phyloP scores from a whole-genome alignment of 78 protist genomes.

The Tieghemostelium lacteum region DNA sequence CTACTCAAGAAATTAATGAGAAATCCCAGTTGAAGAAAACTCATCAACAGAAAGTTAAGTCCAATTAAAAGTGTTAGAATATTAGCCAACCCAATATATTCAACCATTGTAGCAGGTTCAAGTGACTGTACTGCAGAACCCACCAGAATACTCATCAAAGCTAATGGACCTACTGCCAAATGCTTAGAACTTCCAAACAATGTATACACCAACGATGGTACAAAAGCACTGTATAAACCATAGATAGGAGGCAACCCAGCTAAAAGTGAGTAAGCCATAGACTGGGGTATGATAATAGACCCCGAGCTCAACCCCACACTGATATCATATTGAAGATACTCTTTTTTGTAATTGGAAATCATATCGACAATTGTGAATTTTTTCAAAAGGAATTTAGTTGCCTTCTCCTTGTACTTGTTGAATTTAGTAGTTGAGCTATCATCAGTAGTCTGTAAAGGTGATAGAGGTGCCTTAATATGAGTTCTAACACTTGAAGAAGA shows the following conservation, averaged over 20 bases:
- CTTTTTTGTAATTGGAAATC: slow-evolving; percentile 21
- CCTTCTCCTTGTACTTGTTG: background rate
- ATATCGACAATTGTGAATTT: slow-evolving; percentile 11
- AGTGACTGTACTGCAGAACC: slow-evolving; percentile 40
- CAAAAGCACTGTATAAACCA: slow-evolving; percentile 58
- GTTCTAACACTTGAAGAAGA: too few species aligned
- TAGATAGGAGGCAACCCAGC: slow-evolving; percentile 82
- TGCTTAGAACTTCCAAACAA: slow-evolving; percentile 57
- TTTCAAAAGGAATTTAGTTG: background rate
- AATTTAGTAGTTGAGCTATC: too few species aligned
- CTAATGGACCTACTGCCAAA: slow-evolving; percentile 58
- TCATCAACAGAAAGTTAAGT: slow-evolving; percentile 47
- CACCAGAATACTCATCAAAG: slow-evolving; percentile 61
- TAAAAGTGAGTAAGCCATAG: slow-evolving; percentile 82
- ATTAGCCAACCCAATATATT: slow-evolving; percentile 26
- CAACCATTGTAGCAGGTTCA: background rate
- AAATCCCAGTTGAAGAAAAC: slow-evolving; percentile 74
- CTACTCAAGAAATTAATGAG: slow-evolving; percentile 69
- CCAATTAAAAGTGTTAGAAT: slow-evolving; percentile 59
- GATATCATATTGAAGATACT: slow-evolving; percentile 27
- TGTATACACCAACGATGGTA: slow-evolving; percentile 40
- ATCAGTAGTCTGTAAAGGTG: too few species aligned
- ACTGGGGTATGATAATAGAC: slow-evolving; percentile 68
- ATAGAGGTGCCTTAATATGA: too few species aligned
- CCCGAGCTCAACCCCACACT: slow-evolving; percentile 62